These are phyloP conservation scores for Hysterium pulicare DNA, from an alignment of 2,329 filamentous ascomycete genomes.

Conservation along the genomic window DNA sequence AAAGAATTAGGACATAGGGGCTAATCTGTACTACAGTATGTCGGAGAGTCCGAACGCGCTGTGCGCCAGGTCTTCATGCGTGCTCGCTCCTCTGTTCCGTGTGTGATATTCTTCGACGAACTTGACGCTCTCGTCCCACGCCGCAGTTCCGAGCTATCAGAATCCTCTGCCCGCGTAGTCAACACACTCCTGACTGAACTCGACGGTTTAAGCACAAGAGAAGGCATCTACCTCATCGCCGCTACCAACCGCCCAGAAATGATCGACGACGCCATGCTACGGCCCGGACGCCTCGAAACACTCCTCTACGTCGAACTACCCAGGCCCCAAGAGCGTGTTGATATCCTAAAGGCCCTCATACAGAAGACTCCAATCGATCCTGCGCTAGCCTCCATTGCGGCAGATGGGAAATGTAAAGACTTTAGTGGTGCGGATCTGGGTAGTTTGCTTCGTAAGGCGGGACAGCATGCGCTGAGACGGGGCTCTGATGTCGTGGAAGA, in stretches of 20 bases:
- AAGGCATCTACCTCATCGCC: constrained; percentile 89
- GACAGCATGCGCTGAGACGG: constrained; percentile 53
- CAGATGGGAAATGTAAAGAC: constrained; percentile 62
- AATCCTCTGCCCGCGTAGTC: constrained; percentile 84
- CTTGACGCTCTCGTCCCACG: constrained; percentile 87
- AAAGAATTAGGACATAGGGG: no score
- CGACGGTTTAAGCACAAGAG: constrained; percentile 75
- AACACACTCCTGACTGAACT: constrained; percentile 94
- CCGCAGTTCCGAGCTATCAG: constrained; percentile 71
- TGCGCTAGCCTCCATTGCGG: constrained; percentile 62
- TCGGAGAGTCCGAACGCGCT: constrained; percentile 91
- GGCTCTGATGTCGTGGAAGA: constrained; percentile 44
- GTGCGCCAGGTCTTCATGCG: constrained; percentile 89
- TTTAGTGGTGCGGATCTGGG: constrained; percentile 72
- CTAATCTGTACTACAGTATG: constrained; percentile 59
- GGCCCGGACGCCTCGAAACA: constrained; percentile 83
- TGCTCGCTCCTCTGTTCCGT: constrained; percentile 81
- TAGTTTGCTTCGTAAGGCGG: constrained; percentile 57
- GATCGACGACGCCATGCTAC: constrained; percentile 92
- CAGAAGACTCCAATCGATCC: constrained; percentile 52
- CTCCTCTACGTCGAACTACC: constrained; percentile 89
- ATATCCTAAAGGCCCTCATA: constrained; percentile 73
- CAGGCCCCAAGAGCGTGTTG: constrained; percentile 71
- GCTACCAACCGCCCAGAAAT: constrained; percentile 95
- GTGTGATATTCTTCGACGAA: constrained; percentile 97